A percentile compares a stretch with the other conserved stretches of the same genome.
These are phyloP conservation scores for Cordyceps farinosa DNA, from an alignment of 2,329 filamentous ascomycete genomes.

Conservation along the genomic window DNA sequence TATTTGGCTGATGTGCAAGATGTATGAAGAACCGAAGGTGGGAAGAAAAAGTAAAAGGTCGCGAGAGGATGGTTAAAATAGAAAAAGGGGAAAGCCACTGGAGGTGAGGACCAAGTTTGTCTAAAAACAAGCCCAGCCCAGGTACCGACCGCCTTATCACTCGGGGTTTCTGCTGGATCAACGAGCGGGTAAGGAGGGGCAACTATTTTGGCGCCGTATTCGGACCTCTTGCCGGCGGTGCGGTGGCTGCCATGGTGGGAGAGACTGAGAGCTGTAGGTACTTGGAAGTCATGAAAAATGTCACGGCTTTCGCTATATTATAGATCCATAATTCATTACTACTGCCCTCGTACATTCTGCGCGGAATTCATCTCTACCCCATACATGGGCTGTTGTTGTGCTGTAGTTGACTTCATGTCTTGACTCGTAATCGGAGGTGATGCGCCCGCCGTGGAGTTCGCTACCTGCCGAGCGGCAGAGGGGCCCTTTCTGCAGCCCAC, in stretches of 20 bases:
- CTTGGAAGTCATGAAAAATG: neutral
- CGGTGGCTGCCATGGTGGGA: neutral
- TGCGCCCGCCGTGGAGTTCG: too few relatives aligned
- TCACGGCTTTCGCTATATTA: neutral
- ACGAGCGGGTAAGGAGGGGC: slow-evolving; percentile 11
- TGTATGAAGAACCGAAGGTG: slow-evolving; percentile 15
- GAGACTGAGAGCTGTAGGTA: neutral
- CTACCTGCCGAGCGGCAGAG: too few relatives aligned
- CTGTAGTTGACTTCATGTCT: neutral
- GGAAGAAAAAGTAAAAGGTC: neutral
- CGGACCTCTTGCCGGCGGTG: slow-evolving; percentile 8
- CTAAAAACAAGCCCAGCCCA: neutral
- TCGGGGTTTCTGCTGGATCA: slow-evolving; percentile 3
- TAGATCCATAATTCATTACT: neutral
- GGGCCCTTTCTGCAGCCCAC: too few relatives aligned
- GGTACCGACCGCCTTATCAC: slow-evolving; percentile 16
- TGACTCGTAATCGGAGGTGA: neutral
- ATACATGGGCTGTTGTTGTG: neutral
- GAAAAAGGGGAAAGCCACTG: slow-evolving; percentile 1
- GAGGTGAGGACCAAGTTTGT: neutral
- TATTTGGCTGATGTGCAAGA: slow-evolving; percentile 6
- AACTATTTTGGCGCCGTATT: slow-evolving; percentile 17
- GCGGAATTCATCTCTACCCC: neutral
- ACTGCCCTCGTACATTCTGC: neutral
- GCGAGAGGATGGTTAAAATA: slow-evolving; percentile 17